Base-by-base conservation (phyloP, 768 basidiomycete genomes). In the Calocybe indica region DNA sequence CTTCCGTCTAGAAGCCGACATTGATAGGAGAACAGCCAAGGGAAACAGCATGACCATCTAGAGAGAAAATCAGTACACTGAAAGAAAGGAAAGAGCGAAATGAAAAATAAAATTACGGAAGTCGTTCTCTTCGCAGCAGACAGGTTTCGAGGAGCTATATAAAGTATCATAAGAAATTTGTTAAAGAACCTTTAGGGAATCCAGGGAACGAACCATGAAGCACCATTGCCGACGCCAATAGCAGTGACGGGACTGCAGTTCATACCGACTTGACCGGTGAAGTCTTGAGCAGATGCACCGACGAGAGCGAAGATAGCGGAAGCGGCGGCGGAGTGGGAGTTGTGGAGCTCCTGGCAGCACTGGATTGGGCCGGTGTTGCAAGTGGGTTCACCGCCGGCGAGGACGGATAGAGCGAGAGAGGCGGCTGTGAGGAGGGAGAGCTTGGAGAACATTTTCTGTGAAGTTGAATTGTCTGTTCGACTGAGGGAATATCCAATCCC, bases 71-170 rank as follows among this genome's bases (percentile, higher is more conserved):
- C 6, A 41, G 13, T 33, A 32, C 1, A 30, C 14, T 7, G 14
- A 8, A 47, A n/a, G 11, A 6, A 15, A 47, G 13, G 28, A 9
- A 40, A 22, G 12, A 30, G 13, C 7, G 12, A 43, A 30, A 11
- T 6, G 7, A 4, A 22, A 6, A 31, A 9, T 10, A 40, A 5
- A 8, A 38, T 48, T 29, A 48, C 47, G 32, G 40, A 41, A 15
- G 6, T 41, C 40, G 40, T 48, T 48, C 34, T 48, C 35, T 10
- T 41, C 30, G 29, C 47, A 48, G 47, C 47, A 48, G 5, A 48
- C 40, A 34, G 47, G 47, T 6, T 15, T n/a, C 9, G 38, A 13
- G n/a, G 38, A 5, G 36, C 47, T 48, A 48, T 22, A 22, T 2
- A 28, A 9, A 4, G 33, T 9, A 7, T 9, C 2, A 41, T 22